A percentile compares a stretch with the other conserved stretches of the same genome.
Evolutionary conservation across 169 alveolate species (phyloP).

Genomic region (Perkinsus marinus): DNA sequence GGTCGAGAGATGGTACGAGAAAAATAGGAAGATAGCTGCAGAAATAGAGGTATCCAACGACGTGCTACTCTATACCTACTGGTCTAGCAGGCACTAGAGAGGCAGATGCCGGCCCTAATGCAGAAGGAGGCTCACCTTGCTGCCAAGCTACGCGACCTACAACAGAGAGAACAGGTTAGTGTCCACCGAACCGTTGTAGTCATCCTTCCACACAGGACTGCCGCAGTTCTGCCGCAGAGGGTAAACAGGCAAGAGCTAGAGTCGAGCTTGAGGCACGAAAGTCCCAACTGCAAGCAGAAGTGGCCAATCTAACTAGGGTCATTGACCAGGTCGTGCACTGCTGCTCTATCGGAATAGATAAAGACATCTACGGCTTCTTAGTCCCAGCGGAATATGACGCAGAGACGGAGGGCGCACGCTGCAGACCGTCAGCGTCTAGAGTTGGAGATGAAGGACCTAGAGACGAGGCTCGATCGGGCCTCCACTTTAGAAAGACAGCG

Average conservation of each 20-base stretch:
- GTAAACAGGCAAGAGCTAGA: not conserved
- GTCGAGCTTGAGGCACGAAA: not conserved
- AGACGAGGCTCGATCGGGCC: not conserved
- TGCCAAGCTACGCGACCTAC: not conserved
- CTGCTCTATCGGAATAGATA: not conserved
- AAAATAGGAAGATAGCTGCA: not conserved
- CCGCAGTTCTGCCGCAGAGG: not conserved
- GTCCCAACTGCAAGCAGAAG: not conserved
- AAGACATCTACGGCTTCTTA: not conserved
- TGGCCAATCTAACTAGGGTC: not conserved
- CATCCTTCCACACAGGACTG: too few species aligned
- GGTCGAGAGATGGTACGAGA: not conserved
- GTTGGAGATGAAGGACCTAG: not conserved
- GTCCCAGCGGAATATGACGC: not conserved
- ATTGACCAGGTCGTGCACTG: not conserved
- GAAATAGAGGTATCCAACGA: not conserved
- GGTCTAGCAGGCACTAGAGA: not conserved
- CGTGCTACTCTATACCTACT: not conserved
- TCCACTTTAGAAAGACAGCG: not conserved
- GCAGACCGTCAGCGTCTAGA: not conserved
- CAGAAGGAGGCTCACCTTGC: not conserved
- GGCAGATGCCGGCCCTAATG: not conserved
- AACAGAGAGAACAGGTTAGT: not conserved
- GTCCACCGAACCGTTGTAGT: too few species aligned
- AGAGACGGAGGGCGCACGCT: not conserved